Percentiles rank a stretch among this genome's conserved stretches.
Evolutionary conservation across 192 early-diverging fungal species (phyloP).

Genomic region (Funneliformis geosporum): DNA sequence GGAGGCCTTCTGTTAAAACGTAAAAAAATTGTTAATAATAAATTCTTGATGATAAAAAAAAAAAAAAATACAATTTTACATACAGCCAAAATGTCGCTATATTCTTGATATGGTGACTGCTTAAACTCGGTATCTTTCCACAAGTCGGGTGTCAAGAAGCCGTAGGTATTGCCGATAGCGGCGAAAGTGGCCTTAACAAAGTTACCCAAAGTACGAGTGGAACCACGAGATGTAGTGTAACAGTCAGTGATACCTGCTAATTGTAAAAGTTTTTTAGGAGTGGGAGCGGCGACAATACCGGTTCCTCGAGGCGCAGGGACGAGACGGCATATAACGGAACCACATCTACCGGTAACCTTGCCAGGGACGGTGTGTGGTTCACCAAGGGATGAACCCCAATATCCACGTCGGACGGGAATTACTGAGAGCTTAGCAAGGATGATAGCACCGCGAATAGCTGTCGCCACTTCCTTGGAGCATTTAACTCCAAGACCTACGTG

Average conservation of each 20-base stretch:
- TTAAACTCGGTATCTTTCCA: conserved; percentile 90
- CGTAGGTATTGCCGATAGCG: conserved; percentile 96
- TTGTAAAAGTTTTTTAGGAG: conserved; percentile 96
- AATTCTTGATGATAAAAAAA: conserved; percentile 15
- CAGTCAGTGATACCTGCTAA: conserved; percentile 97
- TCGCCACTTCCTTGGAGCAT: conserved; percentile 99
- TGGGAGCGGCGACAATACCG: conserved; percentile 95
- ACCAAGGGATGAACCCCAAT: conserved; percentile 96
- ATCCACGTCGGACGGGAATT: conserved; percentile 98
- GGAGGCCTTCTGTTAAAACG: conserved; percentile 17
- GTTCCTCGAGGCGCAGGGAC: conserved; percentile 99
- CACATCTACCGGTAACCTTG: conserved; percentile 97
- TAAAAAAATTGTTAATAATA: conserved; percentile 13
- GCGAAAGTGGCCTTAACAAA: conserved; percentile 99
- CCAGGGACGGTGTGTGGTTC: conserved; percentile 97
- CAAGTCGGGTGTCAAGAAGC: conserved; percentile 95
- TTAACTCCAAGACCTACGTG: conserved; percentile 99
- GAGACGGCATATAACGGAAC: conserved; percentile 89
- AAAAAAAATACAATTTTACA: conserved; percentile 37
- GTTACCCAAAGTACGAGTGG: conserved; percentile 98
- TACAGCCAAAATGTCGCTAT: conserved; percentile 74
- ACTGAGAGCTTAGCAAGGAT: conserved; percentile 98
- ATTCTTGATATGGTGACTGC: conserved; percentile 90
- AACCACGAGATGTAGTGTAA: conserved; percentile 95
- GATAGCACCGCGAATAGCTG: conserved; percentile 97